A percentile compares a stretch with the other conserved stretches of the same genome.
Evolutionary conservation across 2,329 filamentous ascomycete species (phyloP).

Genomic region (Ophiosphaerella herpotricha): DNA sequence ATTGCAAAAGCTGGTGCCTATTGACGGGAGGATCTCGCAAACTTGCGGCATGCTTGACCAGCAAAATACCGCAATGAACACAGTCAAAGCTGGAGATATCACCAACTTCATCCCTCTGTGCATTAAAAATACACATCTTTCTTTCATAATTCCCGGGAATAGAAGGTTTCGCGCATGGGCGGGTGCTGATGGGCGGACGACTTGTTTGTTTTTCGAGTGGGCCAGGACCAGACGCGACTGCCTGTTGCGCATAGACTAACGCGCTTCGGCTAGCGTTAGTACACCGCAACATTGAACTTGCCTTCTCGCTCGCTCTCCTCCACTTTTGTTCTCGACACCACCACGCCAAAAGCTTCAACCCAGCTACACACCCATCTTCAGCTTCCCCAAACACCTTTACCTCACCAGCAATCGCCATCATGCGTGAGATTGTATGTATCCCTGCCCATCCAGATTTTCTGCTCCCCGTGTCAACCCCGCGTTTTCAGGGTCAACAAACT

Average conservation of each 20-base stretch:
- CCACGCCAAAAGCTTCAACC: constrained; percentile 31
- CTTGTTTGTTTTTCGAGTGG: too few species aligned
- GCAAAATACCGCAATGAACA: too few species aligned
- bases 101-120: too few species aligned
- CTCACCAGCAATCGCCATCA: constrained; percentile 50
- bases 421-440: constrained; percentile 71
- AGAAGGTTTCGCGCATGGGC: neutral
- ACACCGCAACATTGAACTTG: constrained; percentile 27
- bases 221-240: neutral
- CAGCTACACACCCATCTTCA: constrained; percentile 39
- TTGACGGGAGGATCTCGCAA: neutral
- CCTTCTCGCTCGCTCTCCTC: constrained; percentile 27
- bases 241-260: neutral
- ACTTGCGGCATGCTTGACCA: neutral
- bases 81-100: too few species aligned
- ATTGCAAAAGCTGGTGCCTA: constrained; percentile 9
- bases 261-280: constrained; percentile 22
- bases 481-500: constrained; percentile 47
- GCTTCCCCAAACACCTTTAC: constrained; percentile 30
- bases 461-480: constrained; percentile 50
- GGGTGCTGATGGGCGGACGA: neutral
- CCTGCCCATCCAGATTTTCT: constrained; percentile 47
- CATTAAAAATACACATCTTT: neutral
- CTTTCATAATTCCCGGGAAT: too few species aligned
- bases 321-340: constrained; percentile 40